Percentiles rank a stretch among this genome's conserved stretches.
phyloP scores from a whole-genome alignment of 139 green algal species.

The Raphidocelis subcapitata region DNA sequence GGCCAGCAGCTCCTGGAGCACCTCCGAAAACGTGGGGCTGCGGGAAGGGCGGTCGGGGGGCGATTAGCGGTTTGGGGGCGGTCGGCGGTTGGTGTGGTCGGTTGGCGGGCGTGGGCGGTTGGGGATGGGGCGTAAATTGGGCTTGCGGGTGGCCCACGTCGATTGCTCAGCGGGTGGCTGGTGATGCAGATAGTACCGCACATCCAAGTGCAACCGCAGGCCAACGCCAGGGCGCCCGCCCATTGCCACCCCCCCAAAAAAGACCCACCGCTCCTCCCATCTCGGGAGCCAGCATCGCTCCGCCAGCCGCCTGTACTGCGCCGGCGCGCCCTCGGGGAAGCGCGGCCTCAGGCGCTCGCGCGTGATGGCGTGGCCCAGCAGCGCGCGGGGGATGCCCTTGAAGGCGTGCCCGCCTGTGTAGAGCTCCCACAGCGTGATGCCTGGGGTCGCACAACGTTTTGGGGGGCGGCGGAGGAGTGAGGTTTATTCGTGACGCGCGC shows the following conservation, averaged over 20 bases:
- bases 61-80: not conserved
- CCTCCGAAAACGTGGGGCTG: conserved; percentile 16
- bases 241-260: not conserved
- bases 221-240: too few species aligned
- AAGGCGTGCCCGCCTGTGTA: conserved; percentile 38
- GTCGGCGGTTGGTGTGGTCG: not conserved
- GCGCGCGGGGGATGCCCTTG: conserved; percentile 38
- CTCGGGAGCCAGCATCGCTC: conserved; percentile 38
- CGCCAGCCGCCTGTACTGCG: conserved; percentile 23
- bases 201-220: too few species aligned
- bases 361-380: conserved; percentile 46
- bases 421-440: conserved; percentile 55
- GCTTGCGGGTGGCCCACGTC: too few species aligned
- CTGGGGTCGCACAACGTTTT: conserved; percentile 20
- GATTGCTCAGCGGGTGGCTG: too few species aligned
- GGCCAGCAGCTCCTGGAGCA: conserved; percentile 11
- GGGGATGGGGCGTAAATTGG: too few species aligned
- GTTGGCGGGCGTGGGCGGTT: too few species aligned
- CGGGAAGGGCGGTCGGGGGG: too few species aligned
- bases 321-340: conserved; percentile 33
- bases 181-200: too few species aligned
- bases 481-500: not conserved
- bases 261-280: conserved; percentile 7
- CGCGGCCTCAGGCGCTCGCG: conserved; percentile 34
- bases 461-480: not conserved